Base-by-base conservation (phyloP, 257 asterid genomes). In the Craterostigma plantagineum region DNA sequence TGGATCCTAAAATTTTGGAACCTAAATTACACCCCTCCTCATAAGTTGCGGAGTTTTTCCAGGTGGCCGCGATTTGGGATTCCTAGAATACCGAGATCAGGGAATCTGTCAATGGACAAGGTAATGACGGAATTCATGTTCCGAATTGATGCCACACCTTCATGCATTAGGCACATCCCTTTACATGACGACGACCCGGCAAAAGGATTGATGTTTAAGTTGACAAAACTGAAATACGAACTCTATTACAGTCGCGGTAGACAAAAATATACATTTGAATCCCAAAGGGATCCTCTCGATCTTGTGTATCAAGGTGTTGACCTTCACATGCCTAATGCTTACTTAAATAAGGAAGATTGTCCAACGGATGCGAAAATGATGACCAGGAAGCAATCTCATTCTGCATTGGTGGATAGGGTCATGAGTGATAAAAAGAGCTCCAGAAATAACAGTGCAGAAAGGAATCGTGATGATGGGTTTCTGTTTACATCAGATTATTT, bases 41-140 rank as follows among this genome's bases (percentile, higher is more conserved):
- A 77, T 66, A 90, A 90, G 61, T 46, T 90, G 72, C 79, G 99
- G 49, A 55, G 66, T 11, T 90, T 90, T 71, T 90, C 96, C 52
- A 73, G 95, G 68, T 90, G 96, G 92, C 99, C 96, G 35, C 92
- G 99, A 51, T 90, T 68, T 54, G 96, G 96, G 35, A 59, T 75
- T 58, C 96, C 96, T 37, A 75, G 99, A 62, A 44, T 80, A 68
- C 76, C 92, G 12, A 83, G 99, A 68, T 90, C 99, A 34, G 99
- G 99, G 44, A 90, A 90, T 62, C 70, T 90, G 57, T 73, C 99
- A 14, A 45, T 90, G 53, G 99, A 90, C 68, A 90, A 60, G 75
- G 99, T 90, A 49, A 90, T 90, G 87, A 90, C 99, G 13, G 99
- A 90, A 61, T 77, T 90, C 55, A 83, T 90, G 99, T 73, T 90